Percentiles rank a stretch among this genome's conserved stretches.
Evolutionary conservation across 805 yeast species (phyloP).

Genomic region (Candida namnaoensis): DNA sequence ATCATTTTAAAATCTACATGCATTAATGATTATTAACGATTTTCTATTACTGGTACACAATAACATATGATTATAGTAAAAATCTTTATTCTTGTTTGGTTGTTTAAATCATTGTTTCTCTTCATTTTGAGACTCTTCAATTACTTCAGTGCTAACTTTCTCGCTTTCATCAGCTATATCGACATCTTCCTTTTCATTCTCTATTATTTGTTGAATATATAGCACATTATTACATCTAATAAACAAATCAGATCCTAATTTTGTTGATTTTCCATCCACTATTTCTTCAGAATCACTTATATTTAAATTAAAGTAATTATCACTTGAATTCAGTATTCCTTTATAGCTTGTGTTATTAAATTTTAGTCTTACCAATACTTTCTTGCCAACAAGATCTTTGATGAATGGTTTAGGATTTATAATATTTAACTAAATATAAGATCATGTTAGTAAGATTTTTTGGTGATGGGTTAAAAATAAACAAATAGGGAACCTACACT

Average conservation of each 20-base stretch:
- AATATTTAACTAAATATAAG: conserved; percentile 35
- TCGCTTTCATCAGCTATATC: not conserved
- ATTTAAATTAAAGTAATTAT: conserved; percentile 87
- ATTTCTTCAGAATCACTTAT: conserved; percentile 53
- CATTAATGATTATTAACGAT: too few relatives aligned
- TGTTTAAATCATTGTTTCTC: too few relatives aligned
- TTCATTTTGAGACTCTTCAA: too few relatives aligned
- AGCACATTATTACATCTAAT: conserved; percentile 88
- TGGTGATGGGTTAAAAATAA: too few relatives aligned
- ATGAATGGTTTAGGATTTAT: conserved; percentile 88
- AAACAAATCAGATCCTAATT: conserved; percentile 66
- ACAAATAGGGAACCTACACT: too few relatives aligned
- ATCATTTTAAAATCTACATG: too few relatives aligned
- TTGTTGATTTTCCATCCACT: conserved; percentile 37
- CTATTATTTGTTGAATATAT: conserved; percentile 22
- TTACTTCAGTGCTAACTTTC: not conserved
- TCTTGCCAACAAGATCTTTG: conserved; percentile 61
- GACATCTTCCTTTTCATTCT: not conserved
- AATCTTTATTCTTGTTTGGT: too few relatives aligned
- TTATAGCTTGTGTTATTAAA: conserved; percentile 86
- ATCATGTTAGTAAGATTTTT: not conserved
- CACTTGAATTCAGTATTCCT: conserved; percentile 73
- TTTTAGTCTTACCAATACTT: conserved; percentile 72
- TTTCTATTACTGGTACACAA: too few relatives aligned
- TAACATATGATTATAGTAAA: too few relatives aligned